Conservation (phyloP, 1,139 yeast species). For the Hemisphaericaspora subhashii region DNA sequence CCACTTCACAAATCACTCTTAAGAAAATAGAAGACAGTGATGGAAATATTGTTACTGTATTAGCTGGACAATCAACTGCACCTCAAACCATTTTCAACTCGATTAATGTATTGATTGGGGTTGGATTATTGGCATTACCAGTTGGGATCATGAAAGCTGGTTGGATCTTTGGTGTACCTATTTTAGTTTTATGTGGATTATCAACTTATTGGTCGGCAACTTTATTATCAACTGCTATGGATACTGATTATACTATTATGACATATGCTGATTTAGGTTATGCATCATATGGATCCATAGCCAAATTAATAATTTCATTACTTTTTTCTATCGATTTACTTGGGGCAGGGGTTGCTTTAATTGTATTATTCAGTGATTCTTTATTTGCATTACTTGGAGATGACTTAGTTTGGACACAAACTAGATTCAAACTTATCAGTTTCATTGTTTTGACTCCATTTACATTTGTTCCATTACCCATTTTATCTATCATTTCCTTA, state of each 20-base stretch:
- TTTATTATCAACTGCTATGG: constrained; percentile 50
- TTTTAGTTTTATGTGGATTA: constrained; percentile 40
- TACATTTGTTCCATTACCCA: constrained; percentile 45
- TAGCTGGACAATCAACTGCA: constrained; percentile 74
- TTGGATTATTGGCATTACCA: constrained; percentile 50
- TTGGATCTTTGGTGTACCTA: constrained; percentile 43
- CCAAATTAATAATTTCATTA: constrained; percentile 42
- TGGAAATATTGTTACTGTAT: constrained; percentile 72
- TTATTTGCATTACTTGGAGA: constrained; percentile 44
- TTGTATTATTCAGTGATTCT: constrained; percentile 57
- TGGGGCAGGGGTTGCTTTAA: constrained; percentile 58
- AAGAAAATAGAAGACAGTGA: constrained; percentile 69
- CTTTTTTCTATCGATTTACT: constrained; percentile 48
- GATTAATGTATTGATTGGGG: constrained; percentile 49
- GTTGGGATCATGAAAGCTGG: constrained; percentile 50
- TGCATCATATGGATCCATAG: constrained; percentile 60
- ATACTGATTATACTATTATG: constrained; percentile 72
- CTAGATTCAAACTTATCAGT: constrained; percentile 37
- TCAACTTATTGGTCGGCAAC: constrained; percentile 48
- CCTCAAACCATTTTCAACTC: constrained; percentile 52
- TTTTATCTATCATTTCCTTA: constrained; percentile 44
- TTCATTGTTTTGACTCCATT: constrained; percentile 48
- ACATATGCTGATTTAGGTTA: constrained; percentile 88
- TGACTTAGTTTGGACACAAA: constrained; percentile 38
- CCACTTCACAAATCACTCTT: constrained; percentile 55